These are phyloP conservation scores for Aureobasidium uvarum DNA, from an alignment of 2,329 filamentous ascomycete species.

Conservation along the genomic window DNA sequence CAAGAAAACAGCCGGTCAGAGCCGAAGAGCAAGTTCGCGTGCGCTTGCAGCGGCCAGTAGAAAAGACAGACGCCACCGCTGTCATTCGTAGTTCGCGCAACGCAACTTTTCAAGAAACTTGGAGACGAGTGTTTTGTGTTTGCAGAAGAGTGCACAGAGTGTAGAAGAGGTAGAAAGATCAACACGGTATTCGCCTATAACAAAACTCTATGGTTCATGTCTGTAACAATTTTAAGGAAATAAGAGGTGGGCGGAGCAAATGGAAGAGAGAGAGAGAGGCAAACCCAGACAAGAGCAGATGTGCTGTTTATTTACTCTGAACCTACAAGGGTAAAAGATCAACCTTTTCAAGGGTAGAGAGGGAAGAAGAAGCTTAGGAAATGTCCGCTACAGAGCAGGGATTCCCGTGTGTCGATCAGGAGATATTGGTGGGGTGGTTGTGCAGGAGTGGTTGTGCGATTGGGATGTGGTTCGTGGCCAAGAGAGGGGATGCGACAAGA, in stretches of 20 bases:
- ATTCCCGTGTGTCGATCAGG: conserved; percentile 9
- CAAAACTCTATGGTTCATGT: not conserved
- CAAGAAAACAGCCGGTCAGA: not conserved
- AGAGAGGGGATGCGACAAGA: not conserved
- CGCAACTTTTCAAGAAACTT: not conserved
- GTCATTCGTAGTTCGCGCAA: not conserved
- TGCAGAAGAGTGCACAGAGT: not conserved
- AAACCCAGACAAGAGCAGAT: not conserved
- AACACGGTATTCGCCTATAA: not conserved
- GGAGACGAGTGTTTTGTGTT: too few species aligned
- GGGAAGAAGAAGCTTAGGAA: not conserved
- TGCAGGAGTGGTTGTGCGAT: not conserved
- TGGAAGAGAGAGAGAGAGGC: not conserved
- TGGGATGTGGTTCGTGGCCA: not conserved
- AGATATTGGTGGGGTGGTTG: not conserved
- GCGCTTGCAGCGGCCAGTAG: not conserved
- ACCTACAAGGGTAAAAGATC: not conserved
- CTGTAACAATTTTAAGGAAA: not conserved
- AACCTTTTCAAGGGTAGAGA: not conserved
- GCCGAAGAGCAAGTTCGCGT: not conserved
- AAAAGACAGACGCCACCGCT: conserved; percentile 14
- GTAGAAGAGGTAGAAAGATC: not conserved
- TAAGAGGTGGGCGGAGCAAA: not conserved
- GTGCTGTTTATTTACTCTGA: not conserved
- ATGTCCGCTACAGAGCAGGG: not conserved